Evolutionary conservation across 495 filamentous ascomycete species (phyloP).

Genomic region (Parmelia sp.): DNA sequence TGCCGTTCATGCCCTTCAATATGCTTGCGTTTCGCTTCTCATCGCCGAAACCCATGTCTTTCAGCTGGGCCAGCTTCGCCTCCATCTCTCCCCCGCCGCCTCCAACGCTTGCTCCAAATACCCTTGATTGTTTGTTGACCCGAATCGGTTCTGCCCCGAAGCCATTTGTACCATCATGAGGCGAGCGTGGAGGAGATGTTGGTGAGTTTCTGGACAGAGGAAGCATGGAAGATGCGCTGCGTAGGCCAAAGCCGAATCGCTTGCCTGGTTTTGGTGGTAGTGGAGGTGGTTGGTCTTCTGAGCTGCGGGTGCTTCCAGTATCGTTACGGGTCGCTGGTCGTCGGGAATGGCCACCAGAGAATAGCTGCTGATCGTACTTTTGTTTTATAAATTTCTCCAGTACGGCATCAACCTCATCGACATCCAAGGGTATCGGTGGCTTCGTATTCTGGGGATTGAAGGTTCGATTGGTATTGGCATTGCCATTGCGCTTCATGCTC

Average conservation of each 20-base stretch:
- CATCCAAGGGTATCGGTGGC: slow-evolving; percentile 76
- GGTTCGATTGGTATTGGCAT: slow-evolving; percentile 71
- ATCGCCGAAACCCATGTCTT: slow-evolving; percentile 90
- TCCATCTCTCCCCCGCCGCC: slow-evolving; percentile 54
- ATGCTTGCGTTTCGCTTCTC: slow-evolving; percentile 73
- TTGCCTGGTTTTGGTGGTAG: slow-evolving; percentile 76
- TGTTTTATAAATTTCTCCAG: slow-evolving; percentile 92
- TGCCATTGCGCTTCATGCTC: slow-evolving; percentile 91
- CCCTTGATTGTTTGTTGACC: slow-evolving; percentile 52
- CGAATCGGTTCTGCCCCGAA: slow-evolving; percentile 28
- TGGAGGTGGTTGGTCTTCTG: slow-evolving; percentile 59
- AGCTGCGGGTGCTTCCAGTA: slow-evolving; percentile 45
- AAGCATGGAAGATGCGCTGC: slow-evolving; percentile 66
- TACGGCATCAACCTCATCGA: slow-evolving; percentile 82
- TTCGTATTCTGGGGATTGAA: slow-evolving; percentile 81
- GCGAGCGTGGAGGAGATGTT: slow-evolving; percentile 33
- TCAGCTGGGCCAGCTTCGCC: slow-evolving; percentile 65
- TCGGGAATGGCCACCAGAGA: slow-evolving; percentile 43
- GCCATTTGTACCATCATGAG: slow-evolving; percentile 20
- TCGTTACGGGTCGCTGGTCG: slow-evolving; percentile 34
- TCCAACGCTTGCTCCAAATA: slow-evolving; percentile 61
- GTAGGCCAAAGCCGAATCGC: slow-evolving; percentile 65
- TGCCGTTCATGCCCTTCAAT: slow-evolving; percentile 71
- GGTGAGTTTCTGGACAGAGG: slow-evolving; percentile 38
- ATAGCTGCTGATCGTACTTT: slow-evolving; percentile 71